These are phyloP conservation scores for Capronia americana DNA, from an alignment of 2,329 filamentous ascomycete species.

Conservation along the genomic window DNA sequence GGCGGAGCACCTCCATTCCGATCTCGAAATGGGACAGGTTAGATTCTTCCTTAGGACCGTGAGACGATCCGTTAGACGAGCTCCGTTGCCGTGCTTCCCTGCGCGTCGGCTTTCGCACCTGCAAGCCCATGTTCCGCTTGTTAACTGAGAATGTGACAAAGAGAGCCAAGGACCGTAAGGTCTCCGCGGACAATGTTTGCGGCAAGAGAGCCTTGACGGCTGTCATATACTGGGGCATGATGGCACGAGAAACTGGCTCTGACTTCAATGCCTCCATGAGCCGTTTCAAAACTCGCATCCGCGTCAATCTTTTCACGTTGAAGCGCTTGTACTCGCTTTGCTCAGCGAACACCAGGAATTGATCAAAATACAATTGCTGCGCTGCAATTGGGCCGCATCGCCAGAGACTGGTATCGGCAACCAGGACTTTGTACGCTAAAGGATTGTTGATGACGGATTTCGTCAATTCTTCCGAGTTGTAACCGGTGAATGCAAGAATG, in stretches of 20 bases:
- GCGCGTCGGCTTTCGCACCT: conserved; percentile 54
- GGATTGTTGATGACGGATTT: conserved; percentile 96
- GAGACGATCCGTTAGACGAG: conserved; percentile 40
- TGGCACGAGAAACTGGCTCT: conserved; percentile 74
- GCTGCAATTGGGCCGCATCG: conserved; percentile 76
- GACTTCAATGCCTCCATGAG: conserved; percentile 89
- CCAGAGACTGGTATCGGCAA: conserved; percentile 95
- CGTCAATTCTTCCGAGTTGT: conserved; percentile 77
- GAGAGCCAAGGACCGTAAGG: conserved; percentile 83
- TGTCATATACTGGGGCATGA: conserved; percentile 75
- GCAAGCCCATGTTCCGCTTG: conserved; percentile 57
- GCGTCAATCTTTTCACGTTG: conserved; percentile 81
- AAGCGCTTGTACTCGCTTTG: conserved; percentile 91
- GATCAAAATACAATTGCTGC: conserved; percentile 88
- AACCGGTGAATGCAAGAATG: conserved; percentile 86
- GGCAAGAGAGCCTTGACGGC: conserved; percentile 81
- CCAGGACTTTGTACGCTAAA: conserved; percentile 85
- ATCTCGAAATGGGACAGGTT: conserved; percentile 68
- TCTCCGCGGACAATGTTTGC: conserved; percentile 80
- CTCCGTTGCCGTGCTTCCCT: conserved; percentile 41
- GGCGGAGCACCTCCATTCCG: conserved; percentile 74
- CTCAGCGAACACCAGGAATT: conserved; percentile 87
- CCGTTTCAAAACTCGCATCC: conserved; percentile 92
- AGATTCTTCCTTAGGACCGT: conserved; percentile 42
- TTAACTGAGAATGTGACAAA: conserved; percentile 95